Evolutionary conservation across 306 rosid genomes (phyloP).

Genomic region (Citrullus amarus): DNA sequence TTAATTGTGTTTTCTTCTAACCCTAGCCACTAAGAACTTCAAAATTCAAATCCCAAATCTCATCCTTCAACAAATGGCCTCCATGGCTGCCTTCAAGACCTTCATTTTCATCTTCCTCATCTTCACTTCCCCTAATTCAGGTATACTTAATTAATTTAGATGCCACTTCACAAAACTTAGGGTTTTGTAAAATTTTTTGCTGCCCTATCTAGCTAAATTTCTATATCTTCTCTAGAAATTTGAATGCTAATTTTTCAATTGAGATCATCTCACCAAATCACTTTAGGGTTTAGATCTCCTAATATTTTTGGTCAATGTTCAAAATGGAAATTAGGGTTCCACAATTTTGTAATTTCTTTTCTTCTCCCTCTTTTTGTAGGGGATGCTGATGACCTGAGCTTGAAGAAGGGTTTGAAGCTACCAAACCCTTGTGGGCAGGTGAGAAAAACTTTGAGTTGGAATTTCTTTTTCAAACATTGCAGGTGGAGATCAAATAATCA

Average conservation of each 20-base stretch:
- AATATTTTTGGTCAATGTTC: background rate
- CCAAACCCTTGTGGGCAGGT: background rate
- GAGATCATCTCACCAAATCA: background rate
- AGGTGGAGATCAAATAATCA: too few species aligned
- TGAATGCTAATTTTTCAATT: background rate
- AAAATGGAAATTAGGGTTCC: background rate
- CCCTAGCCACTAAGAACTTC: background rate
- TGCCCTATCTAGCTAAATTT: background rate
- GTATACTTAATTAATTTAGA: background rate
- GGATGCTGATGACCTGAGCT: slow-evolving; percentile 1
- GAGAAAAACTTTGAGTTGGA: background rate
- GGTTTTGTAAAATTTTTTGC: background rate
- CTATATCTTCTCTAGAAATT: background rate
- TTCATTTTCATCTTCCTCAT: background rate
- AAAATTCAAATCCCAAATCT: too few species aligned
- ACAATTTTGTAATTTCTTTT: background rate
- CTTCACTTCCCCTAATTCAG: background rate
- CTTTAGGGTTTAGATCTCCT: background rate
- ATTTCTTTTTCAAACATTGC: too few species aligned
- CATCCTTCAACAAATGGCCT: background rate
- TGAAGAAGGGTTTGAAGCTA: slow-evolving; percentile 1
- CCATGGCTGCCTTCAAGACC: background rate
- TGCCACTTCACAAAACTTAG: background rate
- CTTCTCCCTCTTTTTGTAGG: background rate
- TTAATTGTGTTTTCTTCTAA: background rate